Evolutionary conservation across 139 green algal species (phyloP).

Genomic region (Diplosphaera chodatii): DNA sequence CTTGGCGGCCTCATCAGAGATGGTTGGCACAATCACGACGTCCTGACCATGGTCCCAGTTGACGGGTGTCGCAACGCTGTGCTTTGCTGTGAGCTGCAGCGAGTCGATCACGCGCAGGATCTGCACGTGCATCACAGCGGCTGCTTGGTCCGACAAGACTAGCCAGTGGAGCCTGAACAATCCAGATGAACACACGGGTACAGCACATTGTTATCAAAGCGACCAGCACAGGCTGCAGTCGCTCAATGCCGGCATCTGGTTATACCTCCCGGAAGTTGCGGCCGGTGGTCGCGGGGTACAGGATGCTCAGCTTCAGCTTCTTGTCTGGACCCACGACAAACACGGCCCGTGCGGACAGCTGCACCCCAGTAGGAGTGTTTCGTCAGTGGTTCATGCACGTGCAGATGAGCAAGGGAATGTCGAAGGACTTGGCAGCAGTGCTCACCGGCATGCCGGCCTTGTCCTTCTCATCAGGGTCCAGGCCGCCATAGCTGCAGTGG

Average conservation of each 20-base stretch:
- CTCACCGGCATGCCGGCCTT: slow-evolving; percentile 41
- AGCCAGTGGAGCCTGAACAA: too few species aligned
- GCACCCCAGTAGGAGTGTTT: too few species aligned
- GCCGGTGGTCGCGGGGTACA: slow-evolving; percentile 67
- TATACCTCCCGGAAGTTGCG: slow-evolving; percentile 65
- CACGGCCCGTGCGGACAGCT: slow-evolving; percentile 26
- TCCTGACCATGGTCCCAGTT: slow-evolving; percentile 53
- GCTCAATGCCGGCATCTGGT: too few species aligned
- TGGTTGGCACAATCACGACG: slow-evolving; percentile 45
- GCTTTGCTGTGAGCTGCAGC: slow-evolving; percentile 54
- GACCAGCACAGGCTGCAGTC: too few species aligned
- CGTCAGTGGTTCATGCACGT: too few species aligned
- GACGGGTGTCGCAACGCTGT: slow-evolving; percentile 53
- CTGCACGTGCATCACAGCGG: too few species aligned
- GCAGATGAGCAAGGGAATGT: too few species aligned
- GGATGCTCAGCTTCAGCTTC: slow-evolving; percentile 59
- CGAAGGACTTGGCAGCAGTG: too few species aligned
- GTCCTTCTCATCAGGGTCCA: slow-evolving; percentile 69
- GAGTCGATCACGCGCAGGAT: slow-evolving; percentile 66
- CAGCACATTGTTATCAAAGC: too few species aligned
- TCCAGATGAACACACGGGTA: too few species aligned
- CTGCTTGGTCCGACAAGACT: too few species aligned
- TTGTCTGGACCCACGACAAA: slow-evolving; percentile 68
- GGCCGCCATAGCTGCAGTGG: slow-evolving; percentile 49
- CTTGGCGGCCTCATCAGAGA: slow-evolving; percentile 45